Evolutionary conservation across 331 rosid species (phyloP), one percentile per base, ranked within the genome.

Genomic region (Rosa hybrid): DNA sequence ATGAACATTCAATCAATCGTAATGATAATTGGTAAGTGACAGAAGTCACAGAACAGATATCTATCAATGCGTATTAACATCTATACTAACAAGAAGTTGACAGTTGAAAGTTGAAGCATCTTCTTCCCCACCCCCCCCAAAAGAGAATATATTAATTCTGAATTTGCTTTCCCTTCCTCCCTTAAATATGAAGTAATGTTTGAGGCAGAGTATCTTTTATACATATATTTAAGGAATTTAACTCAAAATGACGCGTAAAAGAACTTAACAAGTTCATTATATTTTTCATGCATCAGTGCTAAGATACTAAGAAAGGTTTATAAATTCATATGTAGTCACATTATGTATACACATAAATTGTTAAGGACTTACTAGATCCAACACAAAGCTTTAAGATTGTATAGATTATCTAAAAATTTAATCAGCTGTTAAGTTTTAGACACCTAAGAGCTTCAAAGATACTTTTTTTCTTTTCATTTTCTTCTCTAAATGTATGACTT

Each of bases 1-100:
- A 76, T 4, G 71, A 45, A 76, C 45, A 46, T 25, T 76, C 44
- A 60, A 62, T n/a, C 78, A 42, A 42, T 21, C 10, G 42, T 41
- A 38, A 67, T 3, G 23, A 34, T 38, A 38, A 67, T 8, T 56
- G 25, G 25, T n/a, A 56, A 54, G 1, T 65, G 46, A 12, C 45
- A 16, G 20, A 65, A 7, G 1, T 65, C 23, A 12, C 45, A 16
- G 20, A 65, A 7, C 45, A 65, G 12, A 16, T 14, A 63, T 5
- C 14, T 34, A 63, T 34, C 20, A 13, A 27, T 16, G 71, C 21
- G 23, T 14, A 34, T 20, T 39, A 16, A 67, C n/a, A 38, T 38
- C 44, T 27, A 27, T 63, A 21, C 38, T 60, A 10, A 9, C 67
- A 63, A 63, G 42, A 63, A 63, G 69, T 56, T 56, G 27, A 56